Evolutionary conservation across 1,284 basidiomycete genomes (phyloP), one percentile per base, ranked within the genome.

Genomic region (Pseudozyma flocculosa): DNA sequence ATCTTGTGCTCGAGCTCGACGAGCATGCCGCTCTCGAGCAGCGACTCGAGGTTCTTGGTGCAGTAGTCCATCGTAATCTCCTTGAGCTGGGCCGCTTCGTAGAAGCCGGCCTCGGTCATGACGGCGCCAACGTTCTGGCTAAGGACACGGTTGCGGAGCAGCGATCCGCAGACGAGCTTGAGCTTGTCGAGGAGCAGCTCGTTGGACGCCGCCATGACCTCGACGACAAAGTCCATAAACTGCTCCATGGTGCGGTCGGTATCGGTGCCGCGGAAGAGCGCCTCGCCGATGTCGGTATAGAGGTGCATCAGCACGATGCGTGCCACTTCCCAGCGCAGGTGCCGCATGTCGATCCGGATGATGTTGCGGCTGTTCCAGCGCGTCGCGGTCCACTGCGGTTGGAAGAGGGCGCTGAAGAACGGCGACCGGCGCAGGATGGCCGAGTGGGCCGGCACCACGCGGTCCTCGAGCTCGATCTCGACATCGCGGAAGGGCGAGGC

Each of bases 391-490:
- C 94, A 97, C 38, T 86, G 89, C 22, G 83, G 81, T 67, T 86
- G 86, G 75, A 94, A 92, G 78, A 98, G 87, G n/a, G 85, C 84
- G 7, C 85, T 81, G 73, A 97, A 96, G 75, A 96, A 89, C 1
- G 86, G 84, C 40, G 88, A 93, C 2, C 94, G 84, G 0, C 90
- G 84, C 18, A 98, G 82, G 17, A 97, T 78, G 11, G 82, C 78
- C 0, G 92, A 91, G 75, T 95, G 88, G 9, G 84, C 85, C 23
- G 78, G 80, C 0, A 96, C 83, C 4, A 84, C 81, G 43, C 82
- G 81, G 68, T 96, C 92, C 0, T 83, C 82, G 2, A 97, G 81
- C 23, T 84, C 80, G 11, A 98, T 79, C n/a, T 88, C 79, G 3
- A 92, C 85, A 68, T 97, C 92, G 0, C 86, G 83, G 7, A 66